Percentiles rank a stretch among this genome's conserved stretches.
Conservation (phyloP, 768 basidiomycete genomes). For the Russula earlei region DNA sequence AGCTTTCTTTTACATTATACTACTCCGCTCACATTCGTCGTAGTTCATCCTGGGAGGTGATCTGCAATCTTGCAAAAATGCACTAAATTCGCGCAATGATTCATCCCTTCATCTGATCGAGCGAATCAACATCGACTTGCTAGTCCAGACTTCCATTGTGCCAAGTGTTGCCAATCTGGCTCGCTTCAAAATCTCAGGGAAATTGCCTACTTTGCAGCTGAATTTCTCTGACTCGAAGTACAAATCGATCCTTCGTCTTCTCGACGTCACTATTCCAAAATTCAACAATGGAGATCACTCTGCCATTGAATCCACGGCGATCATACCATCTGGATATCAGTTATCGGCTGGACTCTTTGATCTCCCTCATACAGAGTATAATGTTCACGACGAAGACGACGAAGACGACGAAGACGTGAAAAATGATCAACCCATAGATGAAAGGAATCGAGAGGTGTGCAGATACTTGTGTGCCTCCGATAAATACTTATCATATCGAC, state of each 20-base stretch:
- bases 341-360: conserved; percentile 49
- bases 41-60: conserved; percentile 87
- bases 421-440: conserved; percentile 56
- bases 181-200: conserved; percentile 84
- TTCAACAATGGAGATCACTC: conserved; percentile 44
- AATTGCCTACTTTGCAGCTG: conserved; percentile 76
- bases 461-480: not conserved
- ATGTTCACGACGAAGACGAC: conserved; percentile 48
- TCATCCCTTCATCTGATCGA: conserved; percentile 82
- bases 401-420: conserved; percentile 30
- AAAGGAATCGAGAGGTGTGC: conserved; percentile 42
- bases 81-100: conserved; percentile 47
- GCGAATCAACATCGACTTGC: conserved; percentile 81
- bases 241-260: conserved; percentile 81
- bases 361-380: conserved; percentile 52
- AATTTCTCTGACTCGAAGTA: conserved; percentile 90
- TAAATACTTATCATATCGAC: not conserved
- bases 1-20: not conserved
- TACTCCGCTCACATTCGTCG: not conserved
- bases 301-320: not conserved
- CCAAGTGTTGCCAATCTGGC: conserved; percentile 73
- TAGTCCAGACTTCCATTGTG: conserved; percentile 89
- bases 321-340: conserved; percentile 33
- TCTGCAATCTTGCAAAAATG: conserved; percentile 71
- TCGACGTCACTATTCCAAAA: conserved; percentile 84